Evolutionary conservation across 768 basidiomycete species (phyloP).

Genomic region (Suillus clintonianus): DNA sequence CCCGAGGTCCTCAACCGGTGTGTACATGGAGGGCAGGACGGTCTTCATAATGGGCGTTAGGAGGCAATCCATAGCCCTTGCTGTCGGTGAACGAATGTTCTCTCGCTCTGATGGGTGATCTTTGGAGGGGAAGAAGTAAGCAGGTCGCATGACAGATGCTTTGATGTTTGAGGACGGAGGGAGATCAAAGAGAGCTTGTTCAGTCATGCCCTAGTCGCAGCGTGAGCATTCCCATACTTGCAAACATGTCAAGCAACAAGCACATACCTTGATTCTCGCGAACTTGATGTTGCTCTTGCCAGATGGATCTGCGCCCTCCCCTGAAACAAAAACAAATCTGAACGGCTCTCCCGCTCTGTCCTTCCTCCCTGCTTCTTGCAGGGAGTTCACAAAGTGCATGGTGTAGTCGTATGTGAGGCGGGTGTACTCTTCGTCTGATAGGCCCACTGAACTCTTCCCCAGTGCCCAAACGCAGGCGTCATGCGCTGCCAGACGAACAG

Average conservation of each 20-base stretch:
- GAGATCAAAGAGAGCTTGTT: constrained; percentile 30
- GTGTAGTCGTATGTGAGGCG: constrained; percentile 38
- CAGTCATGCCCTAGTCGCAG: constrained; percentile 28
- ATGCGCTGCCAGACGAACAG: constrained; percentile 29
- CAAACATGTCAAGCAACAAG: not conserved
- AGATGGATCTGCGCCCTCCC: constrained; percentile 38
- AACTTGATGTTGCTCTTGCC: constrained; percentile 33
- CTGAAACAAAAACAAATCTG: constrained; percentile 40
- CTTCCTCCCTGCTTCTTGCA: constrained; percentile 24
- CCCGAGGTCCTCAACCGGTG: constrained; percentile 20
- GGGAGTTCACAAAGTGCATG: constrained; percentile 29
- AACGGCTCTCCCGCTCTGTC: constrained; percentile 27
- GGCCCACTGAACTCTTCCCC: constrained; percentile 28
- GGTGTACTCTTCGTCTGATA: constrained; percentile 34
- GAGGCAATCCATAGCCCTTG: constrained; percentile 16
- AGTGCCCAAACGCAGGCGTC: constrained; percentile 41
- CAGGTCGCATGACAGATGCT: constrained; percentile 33
- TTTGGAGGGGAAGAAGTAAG: constrained; percentile 35
- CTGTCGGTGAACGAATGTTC: constrained; percentile 23
- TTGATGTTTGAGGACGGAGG: constrained; percentile 21
- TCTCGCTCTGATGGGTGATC: constrained; percentile 26
- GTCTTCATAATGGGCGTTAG: constrained; percentile 14
- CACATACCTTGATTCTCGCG: constrained; percentile 38
- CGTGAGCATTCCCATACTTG: not conserved
- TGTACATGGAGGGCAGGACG: constrained; percentile 19